Percentiles rank a stretch among this genome's conserved stretches.
Conservation (phyloP, 148 eudicot species). For the Camellia granthamiana region DNA sequence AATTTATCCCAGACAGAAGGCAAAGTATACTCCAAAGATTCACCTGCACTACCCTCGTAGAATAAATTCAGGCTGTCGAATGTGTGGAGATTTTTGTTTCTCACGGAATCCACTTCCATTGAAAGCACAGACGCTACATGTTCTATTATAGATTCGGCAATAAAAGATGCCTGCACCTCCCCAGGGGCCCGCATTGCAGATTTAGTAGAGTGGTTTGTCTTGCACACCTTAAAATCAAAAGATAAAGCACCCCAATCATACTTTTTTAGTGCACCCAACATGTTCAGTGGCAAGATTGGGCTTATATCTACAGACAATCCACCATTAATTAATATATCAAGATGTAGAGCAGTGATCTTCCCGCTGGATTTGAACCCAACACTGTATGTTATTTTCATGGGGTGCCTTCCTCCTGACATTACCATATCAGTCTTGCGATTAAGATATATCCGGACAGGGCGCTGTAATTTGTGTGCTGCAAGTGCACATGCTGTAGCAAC, state of each 20-base stretch:
- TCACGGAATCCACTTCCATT: slow-evolving; percentile 62
- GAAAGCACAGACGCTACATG: slow-evolving; percentile 67
- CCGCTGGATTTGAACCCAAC: slow-evolving; percentile 90
- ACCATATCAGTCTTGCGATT: slow-evolving; percentile 91
- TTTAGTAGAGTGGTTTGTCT: slow-evolving; percentile 69
- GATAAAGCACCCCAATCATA: slow-evolving; percentile 92
- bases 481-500: slow-evolving; percentile 84
- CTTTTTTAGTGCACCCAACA: slow-evolving; percentile 52
- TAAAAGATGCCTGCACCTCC: slow-evolving; percentile 69
- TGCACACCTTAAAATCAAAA: slow-evolving; percentile 72
- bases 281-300: slow-evolving; percentile 49
- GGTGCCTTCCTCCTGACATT: slow-evolving; percentile 94
- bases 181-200: slow-evolving; percentile 94
- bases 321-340: slow-evolving; percentile 56
- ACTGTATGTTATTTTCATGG: slow-evolving; percentile 77
- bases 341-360: slow-evolving; percentile 80
- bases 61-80: slow-evolving; percentile 56
- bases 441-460: slow-evolving; percentile 73
- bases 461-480: slow-evolving; percentile 71
- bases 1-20: slow-evolving; percentile 70
- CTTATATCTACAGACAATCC: slow-evolving; percentile 60
- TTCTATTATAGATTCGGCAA: slow-evolving; percentile 84
- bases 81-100: slow-evolving; percentile 61
- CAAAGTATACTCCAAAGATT: slow-evolving; percentile 65
- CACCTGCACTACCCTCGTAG: slow-evolving; percentile 47